A percentile compares a stretch with the other conserved stretches of the same genome.
These are phyloP conservation scores for Plasmopara halstedii DNA, from an alignment of 352 stramenopile species.

Conservation along the genomic window DNA sequence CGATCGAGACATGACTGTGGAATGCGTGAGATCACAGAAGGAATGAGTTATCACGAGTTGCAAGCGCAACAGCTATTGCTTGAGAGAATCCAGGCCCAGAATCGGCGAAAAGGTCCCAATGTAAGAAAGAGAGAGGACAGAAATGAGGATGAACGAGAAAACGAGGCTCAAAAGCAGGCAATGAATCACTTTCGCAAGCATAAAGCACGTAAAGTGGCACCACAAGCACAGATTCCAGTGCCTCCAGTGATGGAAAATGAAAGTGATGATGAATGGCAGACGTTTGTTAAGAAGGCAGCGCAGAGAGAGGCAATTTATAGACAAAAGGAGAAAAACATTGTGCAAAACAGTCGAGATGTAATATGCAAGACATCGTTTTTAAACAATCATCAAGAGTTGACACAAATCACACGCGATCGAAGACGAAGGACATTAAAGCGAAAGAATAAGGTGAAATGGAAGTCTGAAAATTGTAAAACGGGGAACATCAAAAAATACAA, in stretches of 20 bases:
- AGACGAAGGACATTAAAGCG: background rate
- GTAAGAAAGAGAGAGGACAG: background rate
- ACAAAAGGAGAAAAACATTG: conserved; percentile 2
- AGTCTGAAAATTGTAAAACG: too few relatives aligned
- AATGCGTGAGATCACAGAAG: conserved; percentile 27
- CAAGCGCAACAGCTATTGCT: conserved; percentile 43
- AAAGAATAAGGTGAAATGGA: background rate
- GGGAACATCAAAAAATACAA: too few relatives aligned
- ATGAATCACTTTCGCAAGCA: background rate
- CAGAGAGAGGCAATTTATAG: conserved; percentile 5
- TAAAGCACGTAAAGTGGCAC: conserved; percentile 9
- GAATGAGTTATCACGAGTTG: conserved; percentile 37
- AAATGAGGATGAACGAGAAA: conserved; percentile 1
- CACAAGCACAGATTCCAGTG: background rate
- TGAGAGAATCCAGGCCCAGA: conserved; percentile 28
- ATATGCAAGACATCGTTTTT: background rate
- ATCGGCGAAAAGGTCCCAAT: conserved; percentile 13
- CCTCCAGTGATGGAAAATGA: conserved; percentile 1
- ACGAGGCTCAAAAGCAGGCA: conserved; percentile 7
- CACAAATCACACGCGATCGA: too few relatives aligned
- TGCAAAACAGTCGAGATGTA: background rate
- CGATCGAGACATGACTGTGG: conserved; percentile 3
- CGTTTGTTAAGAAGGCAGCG: conserved; percentile 11
- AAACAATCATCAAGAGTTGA: too few relatives aligned
- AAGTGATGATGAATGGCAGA: conserved; percentile 13